Evolutionary conservation across 2,329 filamentous ascomycete species (phyloP).

Genomic region (Dactylonectria macrodidyma): DNA sequence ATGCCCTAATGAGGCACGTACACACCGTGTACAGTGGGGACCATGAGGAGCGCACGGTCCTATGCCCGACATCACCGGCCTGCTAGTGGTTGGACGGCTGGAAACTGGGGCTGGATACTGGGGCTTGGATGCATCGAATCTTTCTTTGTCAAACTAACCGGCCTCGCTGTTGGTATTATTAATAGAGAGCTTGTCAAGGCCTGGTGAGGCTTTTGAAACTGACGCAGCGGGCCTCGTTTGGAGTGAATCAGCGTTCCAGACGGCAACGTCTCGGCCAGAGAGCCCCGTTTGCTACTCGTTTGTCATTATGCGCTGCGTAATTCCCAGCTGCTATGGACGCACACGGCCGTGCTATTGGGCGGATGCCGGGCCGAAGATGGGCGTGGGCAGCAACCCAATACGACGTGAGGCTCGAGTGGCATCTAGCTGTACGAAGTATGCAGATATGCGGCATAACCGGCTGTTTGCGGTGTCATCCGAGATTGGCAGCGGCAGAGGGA

Average conservation of each 20-base stretch:
- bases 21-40: conserved; percentile 39
- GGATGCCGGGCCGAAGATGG: conserved; percentile 12
- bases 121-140: conserved; percentile 13
- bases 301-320: neutral
- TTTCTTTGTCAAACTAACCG: conserved; percentile 37
- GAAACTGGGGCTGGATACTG: conserved; percentile 1
- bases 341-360: conserved; percentile 12
- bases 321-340: neutral
- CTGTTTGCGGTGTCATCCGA: conserved; percentile 24
- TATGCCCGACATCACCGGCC: conserved; percentile 29
- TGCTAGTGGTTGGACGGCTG: conserved; percentile 4
- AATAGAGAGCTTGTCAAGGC: conserved; percentile 37
- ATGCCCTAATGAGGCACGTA: conserved; percentile 45
- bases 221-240: conserved; percentile 25
- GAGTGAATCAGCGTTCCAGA: conserved; percentile 6
- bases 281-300: neutral
- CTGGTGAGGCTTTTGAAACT: conserved; percentile 39
- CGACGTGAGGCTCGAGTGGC: conserved; percentile 22
- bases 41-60: conserved; percentile 42
- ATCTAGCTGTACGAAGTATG: conserved; percentile 12
- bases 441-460: conserved; percentile 20
- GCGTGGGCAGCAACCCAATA: neutral
- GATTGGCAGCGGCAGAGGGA: conserved; percentile 14
- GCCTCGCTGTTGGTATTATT: conserved; percentile 43
- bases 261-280: conserved; percentile 7